phyloP scores from a whole-genome alignment of 2,329 filamentous ascomycete genomes.

The Lecanoromycetidae sp. region DNA sequence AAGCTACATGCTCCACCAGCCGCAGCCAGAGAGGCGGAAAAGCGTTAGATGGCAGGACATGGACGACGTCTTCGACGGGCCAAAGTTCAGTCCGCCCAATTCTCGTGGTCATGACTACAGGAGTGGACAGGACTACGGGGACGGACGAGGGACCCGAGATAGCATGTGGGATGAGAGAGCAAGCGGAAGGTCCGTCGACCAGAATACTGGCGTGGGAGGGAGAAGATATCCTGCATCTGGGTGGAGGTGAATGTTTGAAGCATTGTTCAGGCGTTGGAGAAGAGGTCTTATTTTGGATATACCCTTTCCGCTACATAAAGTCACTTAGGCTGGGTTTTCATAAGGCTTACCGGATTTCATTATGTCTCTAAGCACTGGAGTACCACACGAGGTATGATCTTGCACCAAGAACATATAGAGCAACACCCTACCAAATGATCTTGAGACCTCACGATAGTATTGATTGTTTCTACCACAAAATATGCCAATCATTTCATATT shows the following conservation, averaged over 20 bases:
- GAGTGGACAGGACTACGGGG: background rate
- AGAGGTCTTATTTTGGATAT: background rate
- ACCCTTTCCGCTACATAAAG: conserved; percentile 2
- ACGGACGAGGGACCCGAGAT: background rate
- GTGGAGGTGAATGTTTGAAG: background rate
- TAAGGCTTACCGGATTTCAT: too few relatives aligned
- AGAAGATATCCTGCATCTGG: conserved; percentile 9
- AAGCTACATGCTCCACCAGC: background rate
- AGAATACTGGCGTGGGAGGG: conserved; percentile 9
- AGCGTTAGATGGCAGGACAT: conserved; percentile 11
- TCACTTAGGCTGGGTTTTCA: too few relatives aligned
- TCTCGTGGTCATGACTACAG: background rate
- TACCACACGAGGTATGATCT: too few relatives aligned
- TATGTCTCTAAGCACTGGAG: too few relatives aligned
- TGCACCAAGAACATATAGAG: too few relatives aligned
- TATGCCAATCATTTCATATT: too few relatives aligned
- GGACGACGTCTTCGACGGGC: background rate
- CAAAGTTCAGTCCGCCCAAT: background rate
- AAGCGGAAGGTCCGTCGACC: background rate
- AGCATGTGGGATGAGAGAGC: conserved; percentile 2
- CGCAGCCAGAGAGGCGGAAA: conserved; percentile 1
- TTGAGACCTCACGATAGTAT: too few relatives aligned
- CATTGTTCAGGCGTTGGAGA: background rate
- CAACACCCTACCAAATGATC: too few relatives aligned
- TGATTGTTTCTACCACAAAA: too few relatives aligned